These are phyloP conservation scores for Verbena officinalis DNA, from an alignment of 257 asterid species.

Conservation along the genomic window DNA sequence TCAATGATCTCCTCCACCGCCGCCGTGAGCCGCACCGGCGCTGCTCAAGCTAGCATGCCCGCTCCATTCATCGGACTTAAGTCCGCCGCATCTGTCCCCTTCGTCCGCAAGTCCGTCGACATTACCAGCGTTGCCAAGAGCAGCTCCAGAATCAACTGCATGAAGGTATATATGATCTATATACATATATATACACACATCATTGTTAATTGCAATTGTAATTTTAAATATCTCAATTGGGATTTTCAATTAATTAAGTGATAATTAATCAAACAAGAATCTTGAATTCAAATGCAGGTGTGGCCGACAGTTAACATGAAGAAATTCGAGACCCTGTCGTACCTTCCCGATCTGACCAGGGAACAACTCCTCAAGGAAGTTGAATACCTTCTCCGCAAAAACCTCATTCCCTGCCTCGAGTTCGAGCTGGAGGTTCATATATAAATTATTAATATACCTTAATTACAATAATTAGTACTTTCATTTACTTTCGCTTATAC, in stretches of 20 bases:
- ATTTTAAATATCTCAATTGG: too few species aligned
- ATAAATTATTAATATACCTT: too few species aligned
- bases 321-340: constrained; percentile 64
- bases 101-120: constrained; percentile 39
- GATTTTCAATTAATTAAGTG: too few species aligned
- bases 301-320: constrained; percentile 45
- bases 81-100: constrained; percentile 38
- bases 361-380: constrained; percentile 49
- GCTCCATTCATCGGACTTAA: constrained; percentile 51
- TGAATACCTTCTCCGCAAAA: constrained; percentile 41
- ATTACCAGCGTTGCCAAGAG: constrained; percentile 45
- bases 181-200: too few species aligned
- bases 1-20: constrained; percentile 38
- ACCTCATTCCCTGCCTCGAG: constrained; percentile 60
- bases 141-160: constrained; percentile 46
- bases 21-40: constrained; percentile 31
- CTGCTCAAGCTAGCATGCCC: constrained; percentile 41
- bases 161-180: constrained; percentile 32
- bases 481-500: too few species aligned
- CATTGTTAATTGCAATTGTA: too few species aligned
- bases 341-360: constrained; percentile 48
- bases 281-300: constrained; percentile 44
- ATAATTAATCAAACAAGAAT: too few species aligned
- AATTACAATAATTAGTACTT: too few species aligned
- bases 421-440: constrained; percentile 35